These are phyloP conservation scores for Suillus fuscotomentosus DNA, from an alignment of 768 basidiomycete genomes.

Conservation along the genomic window DNA sequence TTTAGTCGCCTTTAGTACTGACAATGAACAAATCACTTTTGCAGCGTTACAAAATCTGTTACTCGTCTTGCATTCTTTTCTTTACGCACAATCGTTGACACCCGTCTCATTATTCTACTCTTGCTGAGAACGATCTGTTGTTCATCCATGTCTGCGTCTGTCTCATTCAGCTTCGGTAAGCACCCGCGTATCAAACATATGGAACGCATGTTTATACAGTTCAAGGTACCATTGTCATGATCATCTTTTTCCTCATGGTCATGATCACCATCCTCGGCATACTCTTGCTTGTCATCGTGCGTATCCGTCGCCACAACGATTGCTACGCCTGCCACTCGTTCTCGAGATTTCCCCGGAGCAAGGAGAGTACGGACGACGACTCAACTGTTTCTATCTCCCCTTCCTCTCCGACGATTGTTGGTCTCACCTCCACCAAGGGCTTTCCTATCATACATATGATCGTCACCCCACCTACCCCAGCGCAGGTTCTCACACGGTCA, in stretches of 20 bases:
- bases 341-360: not conserved
- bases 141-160: not conserved
- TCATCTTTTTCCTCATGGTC: not conserved
- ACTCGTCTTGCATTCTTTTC: not conserved
- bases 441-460: slow-evolving; percentile 6
- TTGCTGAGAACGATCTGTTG: not conserved
- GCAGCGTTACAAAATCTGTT: not conserved
- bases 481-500: not conserved
- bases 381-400: not conserved
- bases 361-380: not conserved
- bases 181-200: not conserved
- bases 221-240: not conserved
- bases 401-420: slow-evolving; percentile 8
- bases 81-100: not conserved
- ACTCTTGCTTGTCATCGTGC: slow-evolving; percentile 1
- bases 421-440: not conserved
- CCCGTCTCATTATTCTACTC: not conserved
- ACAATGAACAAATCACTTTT: not conserved
- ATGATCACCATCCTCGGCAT: not conserved
- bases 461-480: slow-evolving; percentile 13
- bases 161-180: not conserved
- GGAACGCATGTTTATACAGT: not conserved
- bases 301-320: not conserved
- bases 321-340: not conserved
- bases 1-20: not conserved